These are phyloP conservation scores for Trichoderma aggressivum DNA, from an alignment of 2,329 filamentous ascomycete species.

Conservation along the genomic window DNA sequence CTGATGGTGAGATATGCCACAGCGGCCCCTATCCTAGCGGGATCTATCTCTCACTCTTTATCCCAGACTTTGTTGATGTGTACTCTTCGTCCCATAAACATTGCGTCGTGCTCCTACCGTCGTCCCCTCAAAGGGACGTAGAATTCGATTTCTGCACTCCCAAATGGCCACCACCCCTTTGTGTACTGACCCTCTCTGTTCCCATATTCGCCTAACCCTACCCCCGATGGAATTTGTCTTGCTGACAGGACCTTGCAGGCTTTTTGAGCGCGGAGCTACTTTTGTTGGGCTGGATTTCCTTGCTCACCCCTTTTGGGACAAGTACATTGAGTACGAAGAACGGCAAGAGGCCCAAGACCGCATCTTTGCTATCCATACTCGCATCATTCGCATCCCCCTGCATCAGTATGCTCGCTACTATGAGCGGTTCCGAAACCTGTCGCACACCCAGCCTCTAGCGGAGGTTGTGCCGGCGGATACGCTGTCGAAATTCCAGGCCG, in stretches of 20 bases:
- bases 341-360: conserved; percentile 78
- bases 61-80: conserved; percentile 58
- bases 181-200: conserved; percentile 59
- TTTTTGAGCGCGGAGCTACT: conserved; percentile 85
- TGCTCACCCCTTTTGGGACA: conserved; percentile 97
- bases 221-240: conserved; percentile 18
- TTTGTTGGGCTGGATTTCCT: conserved; percentile 90
- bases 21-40: conserved; percentile 53
- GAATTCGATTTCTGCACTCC: conserved; percentile 44
- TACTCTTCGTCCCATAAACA: conserved; percentile 36
- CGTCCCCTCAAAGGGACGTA: conserved; percentile 34
- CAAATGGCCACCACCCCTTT: conserved; percentile 40
- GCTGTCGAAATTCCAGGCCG: conserved; percentile 64
- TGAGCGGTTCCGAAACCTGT: conserved; percentile 78
- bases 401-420: conserved; percentile 96
- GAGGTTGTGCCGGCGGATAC: conserved; percentile 70
- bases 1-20: conserved; percentile 70
- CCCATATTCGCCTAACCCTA: conserved; percentile 29
- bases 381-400: conserved; percentile 86
- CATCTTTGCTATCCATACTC: conserved; percentile 78
- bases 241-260: conserved; percentile 52
- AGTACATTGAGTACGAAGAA: conserved; percentile 96
- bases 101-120: conserved; percentile 39
- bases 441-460: conserved; percentile 66
- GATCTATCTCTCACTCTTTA: conserved; percentile 62